phyloP scores from a whole-genome alignment of 2,329 filamentous ascomycete species.

The Trichoderma sp. region DNA sequence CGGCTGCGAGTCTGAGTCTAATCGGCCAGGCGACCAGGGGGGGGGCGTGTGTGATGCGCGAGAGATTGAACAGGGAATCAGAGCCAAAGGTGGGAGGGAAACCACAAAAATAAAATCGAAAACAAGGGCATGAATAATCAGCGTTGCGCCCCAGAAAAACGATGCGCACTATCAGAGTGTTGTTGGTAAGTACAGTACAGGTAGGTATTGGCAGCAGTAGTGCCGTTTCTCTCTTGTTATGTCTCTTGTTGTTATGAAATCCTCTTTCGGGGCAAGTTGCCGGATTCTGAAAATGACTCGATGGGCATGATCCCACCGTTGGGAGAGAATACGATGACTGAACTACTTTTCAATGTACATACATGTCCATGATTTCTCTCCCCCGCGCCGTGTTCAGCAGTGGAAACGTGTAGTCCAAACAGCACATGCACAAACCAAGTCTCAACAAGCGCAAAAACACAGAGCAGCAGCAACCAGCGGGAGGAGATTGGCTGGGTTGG shows the following conservation, averaged over 20 bases:
- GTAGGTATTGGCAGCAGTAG: not conserved
- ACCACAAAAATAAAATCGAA: not conserved
- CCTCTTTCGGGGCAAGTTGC: not conserved
- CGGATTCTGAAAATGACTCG: constrained; percentile 3
- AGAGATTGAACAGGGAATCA: constrained; percentile 15
- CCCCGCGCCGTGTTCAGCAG: not conserved
- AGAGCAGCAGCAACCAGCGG: not conserved
- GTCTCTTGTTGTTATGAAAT: not conserved
- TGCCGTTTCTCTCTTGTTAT: not conserved
- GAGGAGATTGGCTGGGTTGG: not conserved
- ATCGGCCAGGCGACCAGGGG: constrained; percentile 22
- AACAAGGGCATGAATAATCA: constrained; percentile 22
- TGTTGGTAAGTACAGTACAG: too few relatives aligned
- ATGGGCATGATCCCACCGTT: not conserved
- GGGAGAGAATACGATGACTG: not conserved
- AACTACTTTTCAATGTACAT: too few relatives aligned
- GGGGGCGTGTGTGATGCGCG: constrained; percentile 13
- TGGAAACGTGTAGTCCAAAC: not conserved
- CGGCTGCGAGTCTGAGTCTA: constrained; percentile 25
- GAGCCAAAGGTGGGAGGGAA: constrained; percentile 1
- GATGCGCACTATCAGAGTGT: too few relatives aligned
- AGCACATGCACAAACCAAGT: not conserved
- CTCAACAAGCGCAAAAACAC: not conserved
- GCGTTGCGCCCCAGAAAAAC: constrained; percentile 1
- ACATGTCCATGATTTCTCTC: too few relatives aligned